Base-by-base conservation (phyloP, 1,284 basidiomycete species). In the Ceratobasidium sp. region DNA sequence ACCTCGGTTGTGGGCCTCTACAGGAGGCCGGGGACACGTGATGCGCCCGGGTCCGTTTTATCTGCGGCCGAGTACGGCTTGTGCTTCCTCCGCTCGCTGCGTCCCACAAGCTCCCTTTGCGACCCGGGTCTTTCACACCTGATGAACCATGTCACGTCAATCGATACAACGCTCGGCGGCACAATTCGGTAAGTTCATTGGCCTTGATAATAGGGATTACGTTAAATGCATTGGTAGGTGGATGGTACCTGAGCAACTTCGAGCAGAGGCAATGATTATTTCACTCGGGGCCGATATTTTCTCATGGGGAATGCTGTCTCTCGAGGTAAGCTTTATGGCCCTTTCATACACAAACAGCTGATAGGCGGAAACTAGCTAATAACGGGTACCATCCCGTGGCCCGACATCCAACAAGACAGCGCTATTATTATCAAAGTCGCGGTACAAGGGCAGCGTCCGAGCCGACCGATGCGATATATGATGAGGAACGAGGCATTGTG, bases 201-300 rank as follows among this genome's bases (percentile, higher is more conserved):
- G 18, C 33, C 48, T 27, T 52, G 12, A 44, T n/a, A 18, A 16
- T n/a, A 6, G 8, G 10, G 27, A 20, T 20, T 5, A 20, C 20
- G 23, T 14, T 30, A 23, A 35, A n/a, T 41, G 2, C 30, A 23
- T 16, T 27, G 23, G 16, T 44, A 70, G 68, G 16, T 70, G 68
- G 68, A 70, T 70, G 54, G 68, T n/a, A 54, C 54, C 68, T 16
- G 68, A 70, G 50, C 54, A 70, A 44, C 54, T 57, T 38, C 50
- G 68, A 41, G 68, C 68, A 10, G 68, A 70, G n/a, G 41, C 27
- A 14, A 57, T 70, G 68, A 70, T 57, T 20, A 38, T 70, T 2
- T 70, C 68, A 7, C 50, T 70, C 8, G n/a, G 7, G 14, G 68
- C 54, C 20, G 68, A 70, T 23, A 41, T 70, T 3, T 70, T 70